Conservation (phyloP, 2,329 filamentous ascomycete genomes). For the Monilinia vaccinii-corymbosi region DNA sequence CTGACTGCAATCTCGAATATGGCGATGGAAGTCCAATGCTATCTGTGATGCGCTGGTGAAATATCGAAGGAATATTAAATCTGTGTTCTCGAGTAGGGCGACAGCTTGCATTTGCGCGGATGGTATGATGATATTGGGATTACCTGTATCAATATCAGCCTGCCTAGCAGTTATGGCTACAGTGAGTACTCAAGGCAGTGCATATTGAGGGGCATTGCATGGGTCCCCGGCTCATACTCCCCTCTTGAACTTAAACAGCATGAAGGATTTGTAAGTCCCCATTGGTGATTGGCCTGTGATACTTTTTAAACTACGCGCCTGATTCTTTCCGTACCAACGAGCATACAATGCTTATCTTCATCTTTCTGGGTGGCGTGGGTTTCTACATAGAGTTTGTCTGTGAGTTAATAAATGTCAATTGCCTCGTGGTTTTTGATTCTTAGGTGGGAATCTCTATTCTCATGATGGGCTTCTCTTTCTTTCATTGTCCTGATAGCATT, state of each 20-base stretch:
- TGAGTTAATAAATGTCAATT: too few species aligned
- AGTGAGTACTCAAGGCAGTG: not conserved
- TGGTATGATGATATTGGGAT: not conserved
- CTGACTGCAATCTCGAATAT: not conserved
- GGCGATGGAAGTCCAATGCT: not conserved
- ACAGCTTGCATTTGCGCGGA: not conserved
- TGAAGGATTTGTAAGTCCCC: not conserved
- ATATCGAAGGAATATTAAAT: not conserved
- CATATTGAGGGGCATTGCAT: not conserved
- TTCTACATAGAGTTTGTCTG: too few species aligned
- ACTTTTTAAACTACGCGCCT: not conserved
- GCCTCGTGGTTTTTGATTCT: too few species aligned
- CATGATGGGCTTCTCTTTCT: too few species aligned
- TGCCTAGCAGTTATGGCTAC: not conserved
- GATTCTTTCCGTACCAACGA: not conserved
- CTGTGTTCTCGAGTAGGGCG: not conserved
- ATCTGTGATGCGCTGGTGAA: not conserved
- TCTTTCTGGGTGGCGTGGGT: too few species aligned
- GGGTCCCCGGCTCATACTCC: too few species aligned
- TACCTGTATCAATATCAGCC: not conserved
- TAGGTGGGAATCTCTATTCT: too few species aligned
- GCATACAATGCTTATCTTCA: not conserved
- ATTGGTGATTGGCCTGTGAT: too few species aligned
- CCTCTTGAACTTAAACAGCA: not conserved
- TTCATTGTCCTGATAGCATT: too few species aligned